Evolutionary conservation across 176 grass and related monocot genomes (phyloP).

Genomic region (Triticum turgidum): DNA sequence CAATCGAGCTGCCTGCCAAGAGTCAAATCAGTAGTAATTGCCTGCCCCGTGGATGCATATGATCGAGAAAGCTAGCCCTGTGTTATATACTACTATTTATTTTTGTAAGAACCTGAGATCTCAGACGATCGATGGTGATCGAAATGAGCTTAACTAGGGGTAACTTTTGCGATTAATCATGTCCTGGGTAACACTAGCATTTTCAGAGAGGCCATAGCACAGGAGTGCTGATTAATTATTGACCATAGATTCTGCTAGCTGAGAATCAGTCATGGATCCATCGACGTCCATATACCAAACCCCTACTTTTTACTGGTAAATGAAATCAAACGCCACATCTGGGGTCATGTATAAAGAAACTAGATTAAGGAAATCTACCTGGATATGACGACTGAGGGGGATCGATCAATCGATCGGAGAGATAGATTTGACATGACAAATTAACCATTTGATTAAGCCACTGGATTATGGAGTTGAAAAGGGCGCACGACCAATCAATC

Average conservation of each 20-base stretch:
- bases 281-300: slow-evolving; percentile 20
- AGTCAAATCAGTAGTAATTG: slow-evolving; percentile 35
- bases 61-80: not conserved
- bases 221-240: not conserved
- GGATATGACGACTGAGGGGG: slow-evolving; percentile 20
- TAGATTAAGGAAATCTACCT: slow-evolving; percentile 34
- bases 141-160: slow-evolving; percentile 4
- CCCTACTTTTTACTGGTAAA: slow-evolving; percentile 27
- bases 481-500: slow-evolving; percentile 49
- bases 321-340: slow-evolving; percentile 1
- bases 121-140: not conserved
- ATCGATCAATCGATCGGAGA: not conserved
- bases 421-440: slow-evolving; percentile 54
- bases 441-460: slow-evolving; percentile 35
- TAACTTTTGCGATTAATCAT: not conserved
- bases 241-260: slow-evolving; percentile 26
- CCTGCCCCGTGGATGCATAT: not conserved
- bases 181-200: not conserved
- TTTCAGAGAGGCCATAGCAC: not conserved
- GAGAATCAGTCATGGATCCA: slow-evolving; percentile 30
- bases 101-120: not conserved
- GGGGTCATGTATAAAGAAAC: slow-evolving; percentile 12
- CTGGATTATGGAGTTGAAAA: slow-evolving; percentile 37
- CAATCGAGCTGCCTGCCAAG: not conserved
- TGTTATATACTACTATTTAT: not conserved